Conservation (phyloP, 306 rosid species). For the Erythrophleum fordii region DNA sequence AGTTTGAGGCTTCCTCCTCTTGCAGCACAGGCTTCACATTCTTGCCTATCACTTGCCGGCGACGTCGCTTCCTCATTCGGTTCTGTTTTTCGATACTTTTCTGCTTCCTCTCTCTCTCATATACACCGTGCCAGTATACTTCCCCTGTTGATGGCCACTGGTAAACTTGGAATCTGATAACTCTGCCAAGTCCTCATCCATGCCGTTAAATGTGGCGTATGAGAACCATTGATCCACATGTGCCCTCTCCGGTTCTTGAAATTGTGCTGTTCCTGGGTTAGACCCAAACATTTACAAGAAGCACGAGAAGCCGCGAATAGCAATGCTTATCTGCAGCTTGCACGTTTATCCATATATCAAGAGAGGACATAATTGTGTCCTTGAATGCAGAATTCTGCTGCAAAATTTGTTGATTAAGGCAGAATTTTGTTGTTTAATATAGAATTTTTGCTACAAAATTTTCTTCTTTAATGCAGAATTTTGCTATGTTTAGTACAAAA, state of each 20-base stretch:
- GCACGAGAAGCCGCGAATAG: slow-evolving; percentile 86
- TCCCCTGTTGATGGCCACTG: slow-evolving; percentile 83
- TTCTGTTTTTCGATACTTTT: slow-evolving; percentile 70
- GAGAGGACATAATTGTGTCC: too few species aligned
- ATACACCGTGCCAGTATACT: slow-evolving; percentile 89
- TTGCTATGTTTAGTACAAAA: too few species aligned
- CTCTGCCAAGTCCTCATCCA: slow-evolving; percentile 97
- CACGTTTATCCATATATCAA: slow-evolving; percentile 7
- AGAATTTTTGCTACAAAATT: too few species aligned
- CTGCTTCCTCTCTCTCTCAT: slow-evolving; percentile 84
- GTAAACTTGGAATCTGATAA: slow-evolving; percentile 66
- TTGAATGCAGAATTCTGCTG: too few species aligned
- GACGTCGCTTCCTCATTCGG: slow-evolving; percentile 74
- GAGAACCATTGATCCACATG: slow-evolving; percentile 95
- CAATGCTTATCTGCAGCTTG: slow-evolving; percentile 78
- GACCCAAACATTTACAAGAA: slow-evolving; percentile 86
- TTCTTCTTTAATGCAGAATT: too few species aligned
- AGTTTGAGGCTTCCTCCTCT: slow-evolving; percentile 54
- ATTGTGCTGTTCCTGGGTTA: slow-evolving; percentile 82
- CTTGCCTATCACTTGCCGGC: slow-evolving; percentile 86
- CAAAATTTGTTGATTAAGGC: too few species aligned
- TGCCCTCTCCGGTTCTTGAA: slow-evolving; percentile 76
- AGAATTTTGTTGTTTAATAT: too few species aligned
- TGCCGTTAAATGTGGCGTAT: slow-evolving; percentile 65
- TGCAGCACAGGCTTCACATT: slow-evolving; percentile 88